Percentiles rank a stretch among this genome's conserved stretches.
phyloP scores from a whole-genome alignment of 495 filamentous ascomycete species.

The Bathelium albidoporum region DNA sequence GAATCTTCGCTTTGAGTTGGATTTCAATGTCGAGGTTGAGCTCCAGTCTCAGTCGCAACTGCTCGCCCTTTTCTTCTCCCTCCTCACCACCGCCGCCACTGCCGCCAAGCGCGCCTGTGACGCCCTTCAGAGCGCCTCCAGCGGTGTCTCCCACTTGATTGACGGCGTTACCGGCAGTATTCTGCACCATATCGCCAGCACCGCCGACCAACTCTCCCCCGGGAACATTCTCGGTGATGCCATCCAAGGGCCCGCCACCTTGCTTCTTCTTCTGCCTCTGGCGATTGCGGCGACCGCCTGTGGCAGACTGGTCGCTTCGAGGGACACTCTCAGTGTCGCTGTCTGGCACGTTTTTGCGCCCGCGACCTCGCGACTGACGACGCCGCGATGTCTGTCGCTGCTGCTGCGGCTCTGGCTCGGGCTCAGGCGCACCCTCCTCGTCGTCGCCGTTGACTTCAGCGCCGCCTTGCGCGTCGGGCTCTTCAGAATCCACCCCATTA shows the following conservation, averaged over 20 bases:
- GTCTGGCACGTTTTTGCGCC: conserved; percentile 21
- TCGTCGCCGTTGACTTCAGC: conserved; percentile 18
- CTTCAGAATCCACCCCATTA: conserved; percentile 8
- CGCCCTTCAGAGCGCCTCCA: conserved; percentile 29
- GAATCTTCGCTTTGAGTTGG: conserved; percentile 83
- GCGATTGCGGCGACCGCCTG: conserved; percentile 30
- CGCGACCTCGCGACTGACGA: conserved; percentile 32
- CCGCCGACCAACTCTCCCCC: conserved; percentile 32
- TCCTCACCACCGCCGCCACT: conserved; percentile 21
- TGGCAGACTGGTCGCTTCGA: conserved; percentile 29
- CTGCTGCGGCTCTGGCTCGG: conserved; percentile 19
- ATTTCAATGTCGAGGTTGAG: conserved; percentile 84
- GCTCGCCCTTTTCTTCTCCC: conserved; percentile 40
- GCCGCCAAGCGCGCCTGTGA: conserved; percentile 24
- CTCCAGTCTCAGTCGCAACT: conserved; percentile 67
- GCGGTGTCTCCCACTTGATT: conserved; percentile 28
- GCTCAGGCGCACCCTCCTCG: conserved; percentile 18
- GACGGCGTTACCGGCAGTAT: conserved; percentile 31
- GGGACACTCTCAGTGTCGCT: conserved; percentile 30
- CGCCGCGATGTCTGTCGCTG: conserved; percentile 25
- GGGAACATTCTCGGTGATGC: conserved; percentile 30
- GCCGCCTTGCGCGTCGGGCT: conserved; percentile 21
- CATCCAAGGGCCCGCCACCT: conserved; percentile 25
- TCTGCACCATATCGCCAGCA: conserved; percentile 31
- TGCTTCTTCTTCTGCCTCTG: conserved; percentile 28